These are phyloP conservation scores for Ceratobasidium papillatum DNA, from an alignment of 1,284 basidiomycete species.

Conservation along the genomic window DNA sequence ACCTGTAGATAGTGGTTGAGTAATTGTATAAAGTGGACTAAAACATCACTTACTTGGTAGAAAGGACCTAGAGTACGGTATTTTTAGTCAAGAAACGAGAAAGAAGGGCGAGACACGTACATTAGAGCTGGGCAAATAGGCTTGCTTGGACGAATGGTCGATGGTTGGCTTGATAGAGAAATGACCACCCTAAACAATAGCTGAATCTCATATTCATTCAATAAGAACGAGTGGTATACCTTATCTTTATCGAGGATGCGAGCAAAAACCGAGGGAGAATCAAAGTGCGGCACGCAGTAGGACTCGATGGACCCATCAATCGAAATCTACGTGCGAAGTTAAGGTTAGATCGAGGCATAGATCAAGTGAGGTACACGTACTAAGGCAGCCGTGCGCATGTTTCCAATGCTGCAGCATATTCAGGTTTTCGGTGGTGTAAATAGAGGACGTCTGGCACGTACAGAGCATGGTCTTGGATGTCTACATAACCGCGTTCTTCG, in stretches of 20 bases:
- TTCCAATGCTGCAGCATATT: constrained; percentile 62
- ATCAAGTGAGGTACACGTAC: constrained; percentile 51
- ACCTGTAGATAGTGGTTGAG: constrained; percentile 56
- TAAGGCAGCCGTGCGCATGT: constrained; percentile 80
- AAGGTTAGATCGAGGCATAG: constrained; percentile 13
- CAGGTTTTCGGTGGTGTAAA: background rate
- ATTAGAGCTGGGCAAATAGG: constrained; percentile 88
- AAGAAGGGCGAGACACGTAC: constrained; percentile 54
- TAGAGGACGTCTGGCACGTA: constrained; percentile 52
- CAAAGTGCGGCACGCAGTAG: constrained; percentile 92
- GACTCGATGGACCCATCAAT: constrained; percentile 70
- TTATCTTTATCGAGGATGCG: constrained; percentile 86
- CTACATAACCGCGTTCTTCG: constrained; percentile 62
- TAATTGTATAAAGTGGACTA: background rate
- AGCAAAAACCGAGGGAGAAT: constrained; percentile 90
- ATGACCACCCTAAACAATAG: constrained; percentile 77
- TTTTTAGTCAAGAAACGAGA: constrained; percentile 24
- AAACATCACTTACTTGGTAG: constrained; percentile 68
- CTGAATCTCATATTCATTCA: constrained; percentile 1
- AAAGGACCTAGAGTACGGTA: constrained; percentile 63
- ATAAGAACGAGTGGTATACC: constrained; percentile 49
- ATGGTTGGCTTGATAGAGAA: constrained; percentile 81
- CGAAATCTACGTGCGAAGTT: constrained; percentile 35
- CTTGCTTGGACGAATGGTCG: constrained; percentile 79
- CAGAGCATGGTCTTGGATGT: constrained; percentile 77